phyloP scores from a whole-genome alignment of 345 rosid genomes.

The Acer yangbiense region DNA sequence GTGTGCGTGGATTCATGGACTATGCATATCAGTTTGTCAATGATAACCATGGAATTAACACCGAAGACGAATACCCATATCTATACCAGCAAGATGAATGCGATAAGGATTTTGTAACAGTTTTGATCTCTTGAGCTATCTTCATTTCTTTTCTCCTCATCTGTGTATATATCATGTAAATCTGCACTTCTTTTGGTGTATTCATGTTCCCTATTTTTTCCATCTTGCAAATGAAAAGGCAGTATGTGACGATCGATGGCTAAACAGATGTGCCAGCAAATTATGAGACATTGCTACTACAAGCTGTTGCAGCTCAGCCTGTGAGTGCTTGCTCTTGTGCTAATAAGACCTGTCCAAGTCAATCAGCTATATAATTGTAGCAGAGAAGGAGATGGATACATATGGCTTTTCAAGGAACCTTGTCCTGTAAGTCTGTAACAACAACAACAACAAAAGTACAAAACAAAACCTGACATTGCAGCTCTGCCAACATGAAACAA shows the following conservation, averaged over 20 bases:
- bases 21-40: constrained; percentile 75
- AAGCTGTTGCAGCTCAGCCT: constrained; percentile 82
- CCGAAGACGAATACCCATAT: constrained; percentile 80
- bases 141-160: too few species aligned
- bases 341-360: background rate
- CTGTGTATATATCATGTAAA: background rate
- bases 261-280: constrained; percentile 57
- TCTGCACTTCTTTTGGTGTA: constrained; percentile 1
- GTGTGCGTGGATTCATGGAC: constrained; percentile 92
- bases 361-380: too few species aligned
- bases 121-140: too few species aligned
- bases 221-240: constrained; percentile 54
- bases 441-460: background rate
- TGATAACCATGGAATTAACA: constrained; percentile 75
- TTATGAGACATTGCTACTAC: constrained; percentile 54
- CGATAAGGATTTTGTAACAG: constrained; percentile 31
- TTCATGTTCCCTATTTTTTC: background rate
- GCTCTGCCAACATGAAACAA: too few species aligned
- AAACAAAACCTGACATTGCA: background rate
- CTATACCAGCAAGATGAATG: constrained; percentile 52
- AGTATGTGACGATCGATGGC: constrained; percentile 74
- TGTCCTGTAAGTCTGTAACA: background rate
- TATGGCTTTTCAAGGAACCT: too few species aligned
- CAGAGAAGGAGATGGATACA: too few species aligned
- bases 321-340: constrained; percentile 49